These are phyloP conservation scores for Cardiospermum halicacabum DNA, from an alignment of 345 rosid species.

Conservation along the genomic window DNA sequence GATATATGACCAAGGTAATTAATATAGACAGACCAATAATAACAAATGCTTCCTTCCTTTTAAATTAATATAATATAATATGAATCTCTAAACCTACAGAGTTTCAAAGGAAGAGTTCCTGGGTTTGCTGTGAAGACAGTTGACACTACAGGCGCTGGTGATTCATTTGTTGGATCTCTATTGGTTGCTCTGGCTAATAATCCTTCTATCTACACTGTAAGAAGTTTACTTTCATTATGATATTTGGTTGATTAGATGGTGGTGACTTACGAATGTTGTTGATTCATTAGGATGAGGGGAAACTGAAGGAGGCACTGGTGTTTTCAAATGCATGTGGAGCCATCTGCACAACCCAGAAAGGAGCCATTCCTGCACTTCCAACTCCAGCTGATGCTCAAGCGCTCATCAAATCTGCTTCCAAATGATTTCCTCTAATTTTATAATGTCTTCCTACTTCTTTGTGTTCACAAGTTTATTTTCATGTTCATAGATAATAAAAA, in stretches of 20 bases:
- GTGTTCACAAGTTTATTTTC: not conserved
- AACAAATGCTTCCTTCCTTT: no score
- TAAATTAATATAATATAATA: no score
- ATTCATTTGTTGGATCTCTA: conserved; percentile 58
- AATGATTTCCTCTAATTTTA: not conserved
- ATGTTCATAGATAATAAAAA: not conserved
- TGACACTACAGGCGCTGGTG: conserved; percentile 75
- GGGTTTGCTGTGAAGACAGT: conserved; percentile 51
- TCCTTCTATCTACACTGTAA: conserved; percentile 22
- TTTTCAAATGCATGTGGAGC: conserved; percentile 72
- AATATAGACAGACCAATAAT: not conserved
- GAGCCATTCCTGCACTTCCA: conserved; percentile 64
- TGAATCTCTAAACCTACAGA: conserved; percentile 14
- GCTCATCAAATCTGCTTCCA: conserved; percentile 34
- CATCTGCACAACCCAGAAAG: conserved; percentile 58
- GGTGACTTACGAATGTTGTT: no score
- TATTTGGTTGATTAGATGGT: no score
- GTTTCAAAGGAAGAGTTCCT: conserved; percentile 40
- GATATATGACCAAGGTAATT: conserved; percentile 56
- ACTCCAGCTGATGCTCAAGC: conserved; percentile 36
- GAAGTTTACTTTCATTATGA: no score
- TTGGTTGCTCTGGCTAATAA: conserved; percentile 40
- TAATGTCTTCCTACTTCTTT: not conserved
- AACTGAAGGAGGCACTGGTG: conserved; percentile 40
- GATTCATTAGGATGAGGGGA: conserved; percentile 42